Evolutionary conservation across 176 grass and related monocot species (phyloP).

Genomic region (Typha latifolia): DNA sequence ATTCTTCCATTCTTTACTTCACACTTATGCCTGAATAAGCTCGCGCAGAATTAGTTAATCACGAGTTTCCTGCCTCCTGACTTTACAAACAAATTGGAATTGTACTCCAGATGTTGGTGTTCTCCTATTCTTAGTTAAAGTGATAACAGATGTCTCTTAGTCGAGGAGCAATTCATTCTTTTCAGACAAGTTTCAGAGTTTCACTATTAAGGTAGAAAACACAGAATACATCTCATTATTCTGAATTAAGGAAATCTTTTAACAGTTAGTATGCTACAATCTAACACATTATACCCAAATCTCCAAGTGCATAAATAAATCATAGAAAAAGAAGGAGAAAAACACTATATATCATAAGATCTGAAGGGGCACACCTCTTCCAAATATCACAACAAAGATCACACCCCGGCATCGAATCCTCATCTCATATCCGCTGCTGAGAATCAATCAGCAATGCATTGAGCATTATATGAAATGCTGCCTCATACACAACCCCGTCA

Average conservation of each 20-base stretch:
- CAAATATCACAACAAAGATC: conserved; percentile 6
- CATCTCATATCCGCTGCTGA: conserved; percentile 24
- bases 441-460: conserved; percentile 40
- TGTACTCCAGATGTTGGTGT: too few relatives aligned
- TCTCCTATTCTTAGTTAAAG: too few relatives aligned
- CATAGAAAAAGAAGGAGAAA: background rate
- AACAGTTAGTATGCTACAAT: background rate
- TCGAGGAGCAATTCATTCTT: too few relatives aligned
- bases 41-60: too few relatives aligned
- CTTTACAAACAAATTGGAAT: too few relatives aligned
- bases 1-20: too few relatives aligned
- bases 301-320: background rate
- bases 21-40: too few relatives aligned
- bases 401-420: background rate
- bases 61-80: too few relatives aligned
- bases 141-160: too few relatives aligned
- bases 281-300: conserved; percentile 1
- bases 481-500: conserved; percentile 22
- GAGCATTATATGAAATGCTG: conserved; percentile 32
- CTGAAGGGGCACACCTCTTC: background rate
- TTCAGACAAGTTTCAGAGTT: background rate
- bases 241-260: conserved; percentile 4
- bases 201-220: background rate
- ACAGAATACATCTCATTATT: conserved; percentile 6
- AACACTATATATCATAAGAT: background rate